phyloP scores from a whole-genome alignment of 176 grass and related monocot genomes.

The Calamus simplicifolius region DNA sequence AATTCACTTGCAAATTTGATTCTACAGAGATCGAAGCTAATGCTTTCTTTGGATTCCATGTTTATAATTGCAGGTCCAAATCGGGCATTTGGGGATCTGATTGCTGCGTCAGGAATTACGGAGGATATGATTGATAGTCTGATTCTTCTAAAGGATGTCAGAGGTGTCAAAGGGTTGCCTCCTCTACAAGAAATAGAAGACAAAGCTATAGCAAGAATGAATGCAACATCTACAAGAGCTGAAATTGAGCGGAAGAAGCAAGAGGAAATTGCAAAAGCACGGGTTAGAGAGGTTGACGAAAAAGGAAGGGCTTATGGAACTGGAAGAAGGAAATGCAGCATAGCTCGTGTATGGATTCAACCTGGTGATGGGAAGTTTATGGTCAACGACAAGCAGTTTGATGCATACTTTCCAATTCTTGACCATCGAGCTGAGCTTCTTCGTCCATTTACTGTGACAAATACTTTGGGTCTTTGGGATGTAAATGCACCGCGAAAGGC shows the following conservation, averaged over 20 bases:
- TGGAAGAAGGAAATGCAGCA: constrained; percentile 87
- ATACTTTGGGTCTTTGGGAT: constrained; percentile 65
- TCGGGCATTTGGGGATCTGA: constrained; percentile 79
- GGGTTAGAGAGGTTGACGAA: constrained; percentile 79
- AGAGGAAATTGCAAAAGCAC: constrained; percentile 64
- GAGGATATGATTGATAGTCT: constrained; percentile 90
- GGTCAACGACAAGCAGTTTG: constrained; percentile 90
- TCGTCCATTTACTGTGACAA: constrained; percentile 76
- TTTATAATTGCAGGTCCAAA: constrained; percentile 55
- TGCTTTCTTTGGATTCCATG: background rate
- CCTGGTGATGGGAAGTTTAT: constrained; percentile 80
- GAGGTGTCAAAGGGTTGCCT: constrained; percentile 49
- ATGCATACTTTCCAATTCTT: constrained; percentile 84
- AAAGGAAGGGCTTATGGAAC: constrained; percentile 96
- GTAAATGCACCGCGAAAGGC: constrained; percentile 84
- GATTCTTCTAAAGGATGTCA: constrained; percentile 86
- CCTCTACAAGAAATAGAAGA: constrained; percentile 85
- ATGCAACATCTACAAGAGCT: constrained; percentile 59
- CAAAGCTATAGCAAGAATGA: constrained; percentile 55
- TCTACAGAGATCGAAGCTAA: background rate
- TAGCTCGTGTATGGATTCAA: constrained; percentile 81
- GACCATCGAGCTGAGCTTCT: constrained; percentile 92
- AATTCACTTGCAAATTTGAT: too few relatives aligned
- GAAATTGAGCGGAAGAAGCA: constrained; percentile 62
- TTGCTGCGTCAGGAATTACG: constrained; percentile 59